A percentile compares a stretch with the other conserved stretches of the same genome.
These are phyloP conservation scores for Elasticomyces elasticus DNA, from an alignment of 495 filamentous ascomycete genomes.

Conservation along the genomic window DNA sequence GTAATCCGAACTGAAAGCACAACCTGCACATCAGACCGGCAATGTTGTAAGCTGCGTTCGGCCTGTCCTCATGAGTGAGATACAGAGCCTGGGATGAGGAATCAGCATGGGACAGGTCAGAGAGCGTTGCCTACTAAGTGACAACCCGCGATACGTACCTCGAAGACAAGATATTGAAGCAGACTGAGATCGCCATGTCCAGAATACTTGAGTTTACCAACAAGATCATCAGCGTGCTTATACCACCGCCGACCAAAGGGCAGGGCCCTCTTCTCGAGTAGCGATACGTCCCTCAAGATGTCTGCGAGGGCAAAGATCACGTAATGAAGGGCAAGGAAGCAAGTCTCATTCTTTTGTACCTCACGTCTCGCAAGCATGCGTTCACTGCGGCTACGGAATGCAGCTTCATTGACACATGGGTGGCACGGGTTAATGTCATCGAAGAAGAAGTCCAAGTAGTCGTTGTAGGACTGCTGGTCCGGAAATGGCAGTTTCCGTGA, in stretches of 20 bases:
- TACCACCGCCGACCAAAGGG: conserved; percentile 19
- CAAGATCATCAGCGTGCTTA: conserved; percentile 12
- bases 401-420: conserved; percentile 14
- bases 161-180: conserved; percentile 14
- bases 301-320: conserved; percentile 17
- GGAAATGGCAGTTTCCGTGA: conserved; percentile 6
- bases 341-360: background rate
- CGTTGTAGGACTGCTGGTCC: conserved; percentile 4
- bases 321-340: conserved; percentile 18
- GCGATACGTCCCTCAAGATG: background rate
- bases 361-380: conserved; percentile 6
- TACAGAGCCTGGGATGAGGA: conserved; percentile 5
- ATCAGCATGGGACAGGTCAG: background rate
- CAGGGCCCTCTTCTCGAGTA: background rate
- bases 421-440: conserved; percentile 8
- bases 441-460: conserved; percentile 19
- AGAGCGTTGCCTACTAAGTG: no score
- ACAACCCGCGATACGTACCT: background rate
- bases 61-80: conserved; percentile 11
- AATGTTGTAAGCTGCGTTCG: conserved; percentile 19
- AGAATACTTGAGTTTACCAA: conserved; percentile 9
- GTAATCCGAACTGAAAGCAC: conserved; percentile 18
- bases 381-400: conserved; percentile 14
- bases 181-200: conserved; percentile 17
- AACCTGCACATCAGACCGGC: conserved; percentile 18